phyloP scores from a whole-genome alignment of 148 eudicot genomes.

The Drosera capensis region DNA sequence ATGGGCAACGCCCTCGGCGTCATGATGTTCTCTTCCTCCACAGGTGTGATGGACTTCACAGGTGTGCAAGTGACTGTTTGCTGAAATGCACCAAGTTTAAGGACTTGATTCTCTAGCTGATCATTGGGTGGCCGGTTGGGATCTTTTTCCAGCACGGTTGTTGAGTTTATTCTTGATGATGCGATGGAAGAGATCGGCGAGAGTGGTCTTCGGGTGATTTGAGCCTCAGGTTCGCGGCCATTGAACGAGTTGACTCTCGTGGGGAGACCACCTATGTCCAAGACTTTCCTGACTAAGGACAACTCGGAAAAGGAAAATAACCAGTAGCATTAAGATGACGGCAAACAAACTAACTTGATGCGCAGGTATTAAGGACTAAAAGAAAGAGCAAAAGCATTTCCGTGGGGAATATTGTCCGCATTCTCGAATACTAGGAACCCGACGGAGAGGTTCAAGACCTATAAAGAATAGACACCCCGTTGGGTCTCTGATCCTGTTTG shows the following conservation, averaged over 20 bases:
- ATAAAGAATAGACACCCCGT: too few species aligned
- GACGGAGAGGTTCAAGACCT: too few species aligned
- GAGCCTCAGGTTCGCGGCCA: conserved; percentile 38
- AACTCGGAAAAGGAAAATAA: conserved; percentile 3
- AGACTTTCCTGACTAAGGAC: conserved; percentile 32
- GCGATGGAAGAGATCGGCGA: conserved; percentile 58
- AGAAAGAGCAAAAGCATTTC: background rate
- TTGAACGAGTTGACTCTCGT: conserved; percentile 31
- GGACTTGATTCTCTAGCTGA: conserved; percentile 19
- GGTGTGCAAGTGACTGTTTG: conserved; percentile 10
- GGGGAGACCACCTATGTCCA: conserved; percentile 34
- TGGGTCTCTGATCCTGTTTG: too few species aligned
- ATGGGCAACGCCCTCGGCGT: conserved; percentile 32
- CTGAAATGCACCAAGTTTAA: conserved; percentile 14
- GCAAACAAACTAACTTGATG: background rate
- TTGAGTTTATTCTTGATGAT: conserved; percentile 32
- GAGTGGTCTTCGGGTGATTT: conserved; percentile 47
- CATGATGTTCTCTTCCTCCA: conserved; percentile 32
- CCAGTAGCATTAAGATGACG: background rate
- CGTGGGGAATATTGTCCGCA: too few species aligned
- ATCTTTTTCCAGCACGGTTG: conserved; percentile 38
- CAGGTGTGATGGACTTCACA: conserved; percentile 12
- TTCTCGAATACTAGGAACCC: too few species aligned
- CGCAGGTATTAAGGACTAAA: background rate
- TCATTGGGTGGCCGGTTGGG: conserved; percentile 30